Evolutionary conservation across 2,329 filamentous ascomycete genomes (phyloP), one percentile per base, ranked within the genome.

Genomic region (Alternaria arbusti): DNA sequence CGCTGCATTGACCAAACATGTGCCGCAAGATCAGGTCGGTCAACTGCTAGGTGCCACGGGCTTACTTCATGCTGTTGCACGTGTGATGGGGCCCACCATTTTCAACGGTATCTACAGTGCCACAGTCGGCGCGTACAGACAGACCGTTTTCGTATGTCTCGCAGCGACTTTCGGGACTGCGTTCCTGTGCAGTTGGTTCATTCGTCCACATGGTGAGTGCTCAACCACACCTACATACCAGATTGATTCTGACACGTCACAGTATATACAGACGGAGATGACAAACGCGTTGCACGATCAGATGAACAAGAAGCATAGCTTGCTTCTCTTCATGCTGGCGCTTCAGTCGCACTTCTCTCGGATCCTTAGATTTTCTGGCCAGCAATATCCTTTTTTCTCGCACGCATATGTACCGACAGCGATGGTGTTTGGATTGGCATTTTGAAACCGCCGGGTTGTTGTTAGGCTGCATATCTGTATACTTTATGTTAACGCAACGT

Each of bases 31-130:
- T 67, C 87, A 88, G 50, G 90, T 96, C 0, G 96, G 96, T 0
- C 90, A 96, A 77, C 83, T 98, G n/a, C 86, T 99, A 0, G 96
- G 96, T 22, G 94, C 94, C 2, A 91, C 90, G 15, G 96, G 95
- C 0, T 84, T 98, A 65, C 81, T 98, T 61, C 95, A 98, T 80
- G 91, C 93, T 1, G 81, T 97, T 36, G 88, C 92, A 4, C 86
- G 94, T 65, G 89, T 98, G 3, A 78, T 97, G 12, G 90, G 91
- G 1, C 96, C 96, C 0, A 86, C 93, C 0, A 75, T 95, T 1
- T 97, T 97, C 80, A 97, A 96, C 74, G 87, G 92, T 6, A 88
- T 98, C 10, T 99, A 97, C 77, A 91, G 91, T 13, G 83, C 86
- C 3, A 98, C 96, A 0, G 92, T 97, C 1, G 88, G 86, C 20